Percentiles rank a stretch among this genome's conserved stretches.
Conservation (phyloP, 2,329 filamentous ascomycete genomes). For the Cladosporium velox region DNA sequence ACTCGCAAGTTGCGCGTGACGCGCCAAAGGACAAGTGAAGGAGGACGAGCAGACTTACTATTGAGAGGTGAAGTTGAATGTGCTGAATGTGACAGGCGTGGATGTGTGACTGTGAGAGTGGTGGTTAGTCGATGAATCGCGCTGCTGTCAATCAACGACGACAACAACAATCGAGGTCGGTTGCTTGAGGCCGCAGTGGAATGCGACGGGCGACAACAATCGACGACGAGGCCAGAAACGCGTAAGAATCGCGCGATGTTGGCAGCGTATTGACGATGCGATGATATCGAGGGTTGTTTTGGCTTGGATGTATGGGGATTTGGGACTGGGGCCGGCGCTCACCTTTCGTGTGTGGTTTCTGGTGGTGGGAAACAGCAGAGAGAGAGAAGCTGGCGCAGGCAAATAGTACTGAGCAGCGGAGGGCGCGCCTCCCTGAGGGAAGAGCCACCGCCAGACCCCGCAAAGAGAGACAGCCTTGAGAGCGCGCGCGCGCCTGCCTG, state of each 20-base stretch:
- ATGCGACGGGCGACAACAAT: constrained; percentile 20
- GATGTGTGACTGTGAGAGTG: constrained; percentile 16
- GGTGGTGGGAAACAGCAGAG: too few relatives aligned
- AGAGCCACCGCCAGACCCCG: too few relatives aligned
- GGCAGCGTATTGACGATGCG: background rate
- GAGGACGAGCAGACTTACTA: constrained; percentile 17
- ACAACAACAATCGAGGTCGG: constrained; percentile 16
- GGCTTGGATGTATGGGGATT: too few relatives aligned
- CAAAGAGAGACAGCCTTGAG: too few relatives aligned
- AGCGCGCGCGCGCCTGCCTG: too few relatives aligned
- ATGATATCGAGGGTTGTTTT: background rate
- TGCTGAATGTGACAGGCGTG: constrained; percentile 17
- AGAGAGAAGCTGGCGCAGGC: too few relatives aligned
- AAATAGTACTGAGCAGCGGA: too few relatives aligned
- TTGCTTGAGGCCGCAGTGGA: constrained; percentile 15
- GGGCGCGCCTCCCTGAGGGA: too few relatives aligned
- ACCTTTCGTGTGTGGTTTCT: too few relatives aligned
- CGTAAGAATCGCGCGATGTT: constrained; percentile 11
- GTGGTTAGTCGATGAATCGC: constrained; percentile 20
- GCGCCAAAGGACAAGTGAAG: constrained; percentile 8
- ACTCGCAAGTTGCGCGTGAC: constrained; percentile 7
- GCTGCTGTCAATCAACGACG: constrained; percentile 9
- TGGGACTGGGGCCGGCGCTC: too few relatives aligned
- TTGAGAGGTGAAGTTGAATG: constrained; percentile 1
- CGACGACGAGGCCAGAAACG: constrained; percentile 11